These are phyloP conservation scores for Eucalyptus pauciflora DNA, from an alignment of 345 rosid species.

Conservation along the genomic window DNA sequence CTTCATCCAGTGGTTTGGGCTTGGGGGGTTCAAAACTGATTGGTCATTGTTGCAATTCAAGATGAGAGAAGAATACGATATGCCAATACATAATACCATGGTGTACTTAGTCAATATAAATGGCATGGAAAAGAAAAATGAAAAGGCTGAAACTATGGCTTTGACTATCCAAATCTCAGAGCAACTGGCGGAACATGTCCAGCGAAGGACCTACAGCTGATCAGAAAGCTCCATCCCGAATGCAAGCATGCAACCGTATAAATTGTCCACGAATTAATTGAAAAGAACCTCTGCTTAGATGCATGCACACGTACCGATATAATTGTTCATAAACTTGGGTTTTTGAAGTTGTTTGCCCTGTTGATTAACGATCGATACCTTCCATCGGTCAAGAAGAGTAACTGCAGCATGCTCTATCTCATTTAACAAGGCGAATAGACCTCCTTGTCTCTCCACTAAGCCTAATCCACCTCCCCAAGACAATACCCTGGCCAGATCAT, in stretches of 20 bases:
- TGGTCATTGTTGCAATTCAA: background rate
- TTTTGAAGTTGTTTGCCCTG: conserved; percentile 51
- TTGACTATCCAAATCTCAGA: background rate
- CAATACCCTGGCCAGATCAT: conserved; percentile 77
- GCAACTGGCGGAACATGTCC: background rate
- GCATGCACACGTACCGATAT: conserved; percentile 37
- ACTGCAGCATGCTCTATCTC: conserved; percentile 73
- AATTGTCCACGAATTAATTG: background rate
- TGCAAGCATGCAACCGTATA: background rate
- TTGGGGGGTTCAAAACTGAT: background rate
- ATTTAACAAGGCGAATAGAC: conserved; percentile 45
- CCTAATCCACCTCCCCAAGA: conserved; percentile 84
- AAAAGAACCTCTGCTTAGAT: background rate
- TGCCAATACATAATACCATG: background rate
- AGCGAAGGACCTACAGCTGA: background rate
- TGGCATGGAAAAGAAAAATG: background rate
- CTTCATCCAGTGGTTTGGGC: background rate
- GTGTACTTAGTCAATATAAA: background rate
- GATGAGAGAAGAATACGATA: background rate
- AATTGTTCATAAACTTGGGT: conserved; percentile 72
- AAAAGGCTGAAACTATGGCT: background rate
- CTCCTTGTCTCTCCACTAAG: conserved; percentile 71
- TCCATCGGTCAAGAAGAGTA: conserved; percentile 83
- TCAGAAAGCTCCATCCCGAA: background rate
- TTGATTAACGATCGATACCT: conserved; percentile 43